Evolutionary conservation across 805 yeast species (phyloP), one percentile per base, ranked within the genome.

Genomic region (Saccharomycopsis sp.): DNA sequence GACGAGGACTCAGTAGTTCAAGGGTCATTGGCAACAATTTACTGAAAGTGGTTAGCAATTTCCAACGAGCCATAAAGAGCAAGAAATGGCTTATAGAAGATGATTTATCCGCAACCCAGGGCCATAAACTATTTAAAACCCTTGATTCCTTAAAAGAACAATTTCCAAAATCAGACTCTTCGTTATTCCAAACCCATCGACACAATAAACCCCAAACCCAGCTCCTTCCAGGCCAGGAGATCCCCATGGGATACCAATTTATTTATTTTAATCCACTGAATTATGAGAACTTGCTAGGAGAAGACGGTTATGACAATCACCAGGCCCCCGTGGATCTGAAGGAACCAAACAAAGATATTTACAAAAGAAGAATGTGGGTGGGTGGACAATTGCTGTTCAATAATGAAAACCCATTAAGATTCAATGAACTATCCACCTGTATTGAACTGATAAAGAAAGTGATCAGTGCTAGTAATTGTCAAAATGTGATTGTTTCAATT

Each of bases 281-380:
- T 28, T 56, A 59, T 29, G 78, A 71, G 39, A 35, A 48, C 1
- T 57, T 58, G 2, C 53, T 85, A 15, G 77, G 80, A 2, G 36
- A 49, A 1, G 96, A 87, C 57, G 95, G 96, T 1, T 87, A 85
- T 58, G 94, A 82, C 48, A 67, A 76, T 34, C 74, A 80, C 49
- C 92, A 82, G 52, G 74, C 87, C 1, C 94, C 94, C 0, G 51
- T 57, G 1, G 43, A 48, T 3, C 45, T 45, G 9, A 33, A 39
- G 13, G 34, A 36, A 15, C 20, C 23, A 5, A 14, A 44, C 37
- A 27, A 36, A 19, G 50, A 56, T 23, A 58, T 59, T 17, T 80
- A 69, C 51, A 60, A 57, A 25, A 59, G 89, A 45, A 63, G 96
- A 19, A 68, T 88, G 73, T 87, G 96, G 96, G 76, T 71, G 0